Percentiles rank a stretch among this genome's conserved stretches.
Evolutionary conservation across 345 rosid species (phyloP).

Genomic region (Linum trigynum): DNA sequence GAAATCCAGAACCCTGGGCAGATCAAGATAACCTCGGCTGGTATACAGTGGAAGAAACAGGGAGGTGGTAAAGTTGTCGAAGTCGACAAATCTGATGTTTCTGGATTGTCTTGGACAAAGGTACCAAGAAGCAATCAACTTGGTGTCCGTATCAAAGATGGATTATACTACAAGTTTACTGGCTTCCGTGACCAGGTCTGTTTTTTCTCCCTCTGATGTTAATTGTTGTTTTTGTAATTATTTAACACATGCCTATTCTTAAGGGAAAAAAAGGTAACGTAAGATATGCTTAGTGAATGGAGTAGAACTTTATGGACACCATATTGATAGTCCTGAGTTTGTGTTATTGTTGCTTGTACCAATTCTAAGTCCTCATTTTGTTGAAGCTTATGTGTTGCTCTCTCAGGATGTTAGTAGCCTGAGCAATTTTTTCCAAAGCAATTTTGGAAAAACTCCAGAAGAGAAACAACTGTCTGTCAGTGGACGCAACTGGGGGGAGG

Average conservation of each 20-base stretch:
- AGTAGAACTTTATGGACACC: too few relatives aligned
- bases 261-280: background rate
- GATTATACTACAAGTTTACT: conserved; percentile 72
- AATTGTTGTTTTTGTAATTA: background rate
- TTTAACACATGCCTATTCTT: background rate
- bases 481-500: conserved; percentile 98
- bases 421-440: conserved; percentile 63
- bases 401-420: conserved; percentile 65
- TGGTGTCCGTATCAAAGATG: conserved; percentile 67
- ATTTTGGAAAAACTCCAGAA: conserved; percentile 58
- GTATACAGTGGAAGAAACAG: conserved; percentile 88
- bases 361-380: background rate
- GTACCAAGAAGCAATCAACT: conserved; percentile 80
- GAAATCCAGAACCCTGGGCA: conserved; percentile 74
- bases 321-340: background rate
- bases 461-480: conserved; percentile 86
- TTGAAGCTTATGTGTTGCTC: background rate
- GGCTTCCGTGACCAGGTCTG: conserved; percentile 91
- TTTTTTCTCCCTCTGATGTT: background rate
- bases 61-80: conserved; percentile 97
- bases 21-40: conserved; percentile 61
- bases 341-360: background rate
- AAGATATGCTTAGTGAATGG: too few relatives aligned
- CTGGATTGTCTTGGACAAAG: conserved; percentile 74
- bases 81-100: conserved; percentile 75